Base-by-base conservation (phyloP, 441 rosid species). In the Biscutella laevigata region DNA sequence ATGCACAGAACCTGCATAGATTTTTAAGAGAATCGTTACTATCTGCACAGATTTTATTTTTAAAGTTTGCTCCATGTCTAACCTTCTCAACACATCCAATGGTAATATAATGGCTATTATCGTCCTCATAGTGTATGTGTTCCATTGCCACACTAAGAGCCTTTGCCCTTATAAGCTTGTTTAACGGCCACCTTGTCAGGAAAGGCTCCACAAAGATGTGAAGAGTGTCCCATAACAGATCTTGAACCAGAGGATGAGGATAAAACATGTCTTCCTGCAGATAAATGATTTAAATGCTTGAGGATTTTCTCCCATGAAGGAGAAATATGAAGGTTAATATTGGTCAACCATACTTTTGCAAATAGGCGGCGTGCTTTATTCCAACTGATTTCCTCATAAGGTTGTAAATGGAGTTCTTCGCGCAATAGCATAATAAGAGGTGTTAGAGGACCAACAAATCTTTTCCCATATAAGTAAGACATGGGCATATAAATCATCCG, bases 41-140 rank as follows among this genome's bases (percentile, higher is more conserved):
- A 10, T 7, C 25, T 19, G 33, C 34, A 17, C 2, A 16, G 0
- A 3, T 6, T 15, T 57, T 2, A n/a, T n/a, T n/a, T 2, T 12
- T 22, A 38, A 17, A 4, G 27, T 20, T 7, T 4, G 4, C 1
- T 35, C 2, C 39, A 5, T 1, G 9, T 1, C 0, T 5, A 63
- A 75, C 82, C 81, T 81, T 77, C 51, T 74, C 84, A 0, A 78
- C 74, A 36, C 79, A 67, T 55, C 79, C 84, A 19, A 81, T 78
- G 61, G 74, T 64, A 32, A 81, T 67, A 44, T 78, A 81, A 51
- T 75, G 61, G 67, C 81, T 78, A 59, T 71, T 78, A 43, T 68
- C 64, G 26, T 77, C 84, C 38, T 81, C 88, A 8, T 81, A 81
- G 50, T 78, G 81, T 4, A 81, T 73, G 39, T 74, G 81, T 16